These are phyloP conservation scores for Rhizopogon vesiculosus DNA, from an alignment of 768 basidiomycete genomes.

Conservation along the genomic window DNA sequence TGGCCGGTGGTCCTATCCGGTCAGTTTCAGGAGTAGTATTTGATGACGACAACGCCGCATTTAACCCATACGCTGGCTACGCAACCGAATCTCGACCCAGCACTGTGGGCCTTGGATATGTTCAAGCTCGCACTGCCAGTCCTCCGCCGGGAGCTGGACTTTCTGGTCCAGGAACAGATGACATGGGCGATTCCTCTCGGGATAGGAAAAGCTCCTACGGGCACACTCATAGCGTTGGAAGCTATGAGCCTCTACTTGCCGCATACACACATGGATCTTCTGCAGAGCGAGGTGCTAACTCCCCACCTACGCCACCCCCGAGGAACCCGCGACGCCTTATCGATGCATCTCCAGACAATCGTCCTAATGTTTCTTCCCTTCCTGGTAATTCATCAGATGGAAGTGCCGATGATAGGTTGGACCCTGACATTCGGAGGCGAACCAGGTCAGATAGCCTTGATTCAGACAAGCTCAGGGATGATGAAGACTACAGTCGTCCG, in stretches of 20 bases:
- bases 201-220: slow-evolving; percentile 28
- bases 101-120: slow-evolving; percentile 33
- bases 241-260: slow-evolving; percentile 57
- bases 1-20: slow-evolving; percentile 21
- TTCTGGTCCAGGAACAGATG: slow-evolving; percentile 12
- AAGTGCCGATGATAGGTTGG: slow-evolving; percentile 22
- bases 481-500: slow-evolving; percentile 52
- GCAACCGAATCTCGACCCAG: slow-evolving; percentile 8
- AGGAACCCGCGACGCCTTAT: slow-evolving; percentile 21
- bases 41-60: slow-evolving; percentile 19
- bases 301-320: slow-evolving; percentile 19
- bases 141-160: slow-evolving; percentile 33
- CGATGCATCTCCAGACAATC: slow-evolving; percentile 4
- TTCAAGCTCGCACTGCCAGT: slow-evolving; percentile 41
- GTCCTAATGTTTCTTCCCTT: neutral
- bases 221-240: slow-evolving; percentile 48
- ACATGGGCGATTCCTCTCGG: slow-evolving; percentile 22
- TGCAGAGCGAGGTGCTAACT: slow-evolving; percentile 13
- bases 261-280: slow-evolving; percentile 30
- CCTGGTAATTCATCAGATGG: slow-evolving; percentile 11
- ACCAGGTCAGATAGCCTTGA: slow-evolving; percentile 17
- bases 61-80: slow-evolving; percentile 54
- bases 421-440: slow-evolving; percentile 16
- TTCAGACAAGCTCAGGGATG: slow-evolving; percentile 33
- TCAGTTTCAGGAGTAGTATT: slow-evolving; percentile 26